phyloP scores from a whole-genome alignment of 805 yeast species.

The Isabelozyma heimii region DNA sequence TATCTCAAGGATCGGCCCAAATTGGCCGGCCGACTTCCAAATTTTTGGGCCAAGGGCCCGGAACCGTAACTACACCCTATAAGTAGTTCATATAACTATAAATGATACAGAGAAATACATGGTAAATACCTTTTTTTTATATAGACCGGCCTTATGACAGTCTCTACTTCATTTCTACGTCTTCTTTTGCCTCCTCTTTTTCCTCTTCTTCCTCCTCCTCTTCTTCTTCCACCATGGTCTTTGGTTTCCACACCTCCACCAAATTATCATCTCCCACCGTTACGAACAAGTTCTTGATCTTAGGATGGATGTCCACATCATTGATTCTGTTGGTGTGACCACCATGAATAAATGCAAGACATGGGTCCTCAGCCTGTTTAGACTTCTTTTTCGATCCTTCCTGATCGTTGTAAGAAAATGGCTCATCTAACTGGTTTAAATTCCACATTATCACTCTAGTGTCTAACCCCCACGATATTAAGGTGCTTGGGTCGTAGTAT shows the following conservation, averaged over 20 bases:
- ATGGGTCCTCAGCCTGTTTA: constrained; percentile 62
- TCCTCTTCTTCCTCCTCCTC: constrained; percentile 29
- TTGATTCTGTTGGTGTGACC: constrained; percentile 75
- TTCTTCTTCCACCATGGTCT: constrained; percentile 42
- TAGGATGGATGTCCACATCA: constrained; percentile 68
- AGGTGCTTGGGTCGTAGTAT: constrained; percentile 40
- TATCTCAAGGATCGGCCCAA: too few relatives aligned
- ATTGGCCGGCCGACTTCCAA: too few relatives aligned
- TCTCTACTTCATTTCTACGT: too few relatives aligned
- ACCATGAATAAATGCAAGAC: constrained; percentile 76
- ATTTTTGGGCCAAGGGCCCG: too few relatives aligned
- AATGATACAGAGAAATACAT: too few relatives aligned
- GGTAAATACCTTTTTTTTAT: too few relatives aligned
- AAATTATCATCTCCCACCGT: constrained; percentile 75
- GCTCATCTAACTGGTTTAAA: constrained; percentile 54
- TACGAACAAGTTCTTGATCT: constrained; percentile 53
- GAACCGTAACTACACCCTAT: not conserved
- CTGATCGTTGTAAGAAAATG: constrained; percentile 37
- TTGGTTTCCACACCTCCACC: constrained; percentile 74
- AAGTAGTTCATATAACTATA: not conserved
- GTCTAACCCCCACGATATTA: constrained; percentile 63
- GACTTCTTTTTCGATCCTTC: constrained; percentile 55
- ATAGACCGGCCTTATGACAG: too few relatives aligned
- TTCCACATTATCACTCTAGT: constrained; percentile 78
- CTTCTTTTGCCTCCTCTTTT: constrained; percentile 1